phyloP scores from a whole-genome alignment of 192 early-diverging fungal species.

The Coemansia sp. region DNA sequence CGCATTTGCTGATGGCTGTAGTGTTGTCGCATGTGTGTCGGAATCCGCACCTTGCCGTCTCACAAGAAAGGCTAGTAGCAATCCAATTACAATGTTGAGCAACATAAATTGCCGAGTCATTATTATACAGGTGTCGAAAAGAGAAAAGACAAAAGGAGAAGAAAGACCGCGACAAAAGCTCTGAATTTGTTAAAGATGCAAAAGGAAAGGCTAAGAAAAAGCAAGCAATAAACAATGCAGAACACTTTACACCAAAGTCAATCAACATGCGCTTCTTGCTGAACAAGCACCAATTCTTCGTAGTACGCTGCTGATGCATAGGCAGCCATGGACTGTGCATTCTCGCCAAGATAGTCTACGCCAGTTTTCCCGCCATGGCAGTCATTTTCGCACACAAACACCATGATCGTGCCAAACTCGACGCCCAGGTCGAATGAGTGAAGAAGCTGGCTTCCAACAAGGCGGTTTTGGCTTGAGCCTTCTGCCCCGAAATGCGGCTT shows the following conservation, averaged over 20 bases:
- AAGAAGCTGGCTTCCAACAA: slow-evolving; percentile 33
- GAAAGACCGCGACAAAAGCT: background rate
- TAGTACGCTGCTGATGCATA: slow-evolving; percentile 33
- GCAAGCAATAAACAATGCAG: background rate
- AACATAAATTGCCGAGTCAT: slow-evolving; percentile 10
- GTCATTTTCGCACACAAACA: slow-evolving; percentile 78
- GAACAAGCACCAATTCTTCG: slow-evolving; percentile 42
- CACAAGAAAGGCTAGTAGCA: slow-evolving; percentile 26
- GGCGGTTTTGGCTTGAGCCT: background rate
- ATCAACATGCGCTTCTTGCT: slow-evolving; percentile 34
- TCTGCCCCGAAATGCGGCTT: too few species aligned
- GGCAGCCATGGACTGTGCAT: slow-evolving; percentile 14
- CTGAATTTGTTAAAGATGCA: background rate
- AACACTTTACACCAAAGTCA: background rate
- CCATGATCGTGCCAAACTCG: slow-evolving; percentile 88
- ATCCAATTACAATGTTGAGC: slow-evolving; percentile 27
- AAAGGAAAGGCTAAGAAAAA: background rate
- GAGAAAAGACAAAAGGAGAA: background rate
- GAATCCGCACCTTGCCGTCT: background rate
- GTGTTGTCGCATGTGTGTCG: background rate
- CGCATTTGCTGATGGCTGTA: slow-evolving; percentile 5
- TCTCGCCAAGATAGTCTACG: slow-evolving; percentile 24
- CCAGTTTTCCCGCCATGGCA: slow-evolving; percentile 61
- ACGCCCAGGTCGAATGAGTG: slow-evolving; percentile 69
- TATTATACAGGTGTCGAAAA: background rate